Evolutionary conservation across 1,284 basidiomycete genomes (phyloP).

Genomic region (Mycosarcoma mackinlayi): DNA sequence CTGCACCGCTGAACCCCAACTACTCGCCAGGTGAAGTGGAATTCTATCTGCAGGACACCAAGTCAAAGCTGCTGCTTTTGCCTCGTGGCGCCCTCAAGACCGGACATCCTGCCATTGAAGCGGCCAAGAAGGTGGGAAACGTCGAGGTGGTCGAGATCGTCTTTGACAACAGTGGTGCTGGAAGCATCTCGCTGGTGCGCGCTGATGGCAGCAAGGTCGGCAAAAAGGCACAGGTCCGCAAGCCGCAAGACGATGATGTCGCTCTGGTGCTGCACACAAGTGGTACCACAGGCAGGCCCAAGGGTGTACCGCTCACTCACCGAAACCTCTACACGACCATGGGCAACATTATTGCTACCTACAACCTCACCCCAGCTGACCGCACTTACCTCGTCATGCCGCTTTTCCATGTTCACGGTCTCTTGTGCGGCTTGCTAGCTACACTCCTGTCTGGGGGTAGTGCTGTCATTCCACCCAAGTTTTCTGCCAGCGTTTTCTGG

Average conservation of each 20-base stretch:
- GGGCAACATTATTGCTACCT: constrained; percentile 70
- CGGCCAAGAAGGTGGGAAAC: constrained; percentile 47
- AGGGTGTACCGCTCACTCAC: constrained; percentile 75
- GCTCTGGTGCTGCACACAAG: constrained; percentile 74
- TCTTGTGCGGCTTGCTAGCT: constrained; percentile 75
- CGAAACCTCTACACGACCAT: constrained; percentile 75
- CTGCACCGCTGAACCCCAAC: constrained; percentile 70
- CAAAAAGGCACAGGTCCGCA: constrained; percentile 18
- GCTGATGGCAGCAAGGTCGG: constrained; percentile 40
- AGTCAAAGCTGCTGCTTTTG: constrained; percentile 65
- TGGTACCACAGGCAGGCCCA: constrained; percentile 75
- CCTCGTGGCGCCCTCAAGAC: constrained; percentile 54
- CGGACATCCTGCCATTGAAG: constrained; percentile 45
- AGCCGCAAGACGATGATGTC: constrained; percentile 53
- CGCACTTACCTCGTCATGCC: constrained; percentile 76
- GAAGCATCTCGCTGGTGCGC: constrained; percentile 44
- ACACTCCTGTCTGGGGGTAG: constrained; percentile 74
- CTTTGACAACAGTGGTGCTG: constrained; percentile 52
- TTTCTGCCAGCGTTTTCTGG: constrained; percentile 76
- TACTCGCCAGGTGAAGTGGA: constrained; percentile 69
- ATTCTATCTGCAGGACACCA: constrained; percentile 69
- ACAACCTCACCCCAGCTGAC: constrained; percentile 72
- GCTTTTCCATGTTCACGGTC: constrained; percentile 77
- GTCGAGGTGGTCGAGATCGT: constrained; percentile 64
- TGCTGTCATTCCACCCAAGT: constrained; percentile 74